Percentiles rank a stretch among this genome's conserved stretches.
Conservation (phyloP, 352 stramenopile genomes). For the Pythium angustatum region DNA sequence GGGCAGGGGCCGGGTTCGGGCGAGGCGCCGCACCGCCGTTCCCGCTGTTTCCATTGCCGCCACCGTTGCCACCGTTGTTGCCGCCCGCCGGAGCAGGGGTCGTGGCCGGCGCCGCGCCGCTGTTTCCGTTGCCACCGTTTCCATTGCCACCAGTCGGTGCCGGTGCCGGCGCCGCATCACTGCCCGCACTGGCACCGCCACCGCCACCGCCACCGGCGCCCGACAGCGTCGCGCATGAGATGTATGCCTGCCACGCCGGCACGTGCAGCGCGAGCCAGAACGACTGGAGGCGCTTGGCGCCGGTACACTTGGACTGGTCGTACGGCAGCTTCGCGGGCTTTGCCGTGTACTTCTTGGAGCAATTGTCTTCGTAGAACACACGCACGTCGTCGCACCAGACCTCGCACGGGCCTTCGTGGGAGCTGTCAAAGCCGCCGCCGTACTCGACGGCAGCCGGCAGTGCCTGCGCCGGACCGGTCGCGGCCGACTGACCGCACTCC, state of each 20-base stretch:
- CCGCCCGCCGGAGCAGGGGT: too few relatives aligned
- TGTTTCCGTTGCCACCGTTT: neutral
- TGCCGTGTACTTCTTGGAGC: constrained; percentile 35
- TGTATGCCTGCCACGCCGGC: constrained; percentile 40
- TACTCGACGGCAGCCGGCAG: constrained; percentile 33
- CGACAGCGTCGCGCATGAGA: constrained; percentile 25
- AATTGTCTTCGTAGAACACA: constrained; percentile 56
- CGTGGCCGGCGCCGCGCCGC: too few relatives aligned
- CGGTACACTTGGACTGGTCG: constrained; percentile 39
- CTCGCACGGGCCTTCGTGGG: constrained; percentile 46
- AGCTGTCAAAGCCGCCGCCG: constrained; percentile 29
- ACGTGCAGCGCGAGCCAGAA: constrained; percentile 44
- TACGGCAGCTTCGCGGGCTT: constrained; percentile 45
- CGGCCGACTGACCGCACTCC: constrained; percentile 25
- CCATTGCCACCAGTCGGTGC: neutral
- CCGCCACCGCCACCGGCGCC: constrained; percentile 3
- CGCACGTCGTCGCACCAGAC: constrained; percentile 49
- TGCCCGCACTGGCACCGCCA: neutral
- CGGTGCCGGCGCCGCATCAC: neutral
- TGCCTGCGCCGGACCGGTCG: neutral
- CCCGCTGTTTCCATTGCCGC: too few relatives aligned
- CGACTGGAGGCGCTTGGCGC: constrained; percentile 37
- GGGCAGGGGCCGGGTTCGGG: too few relatives aligned
- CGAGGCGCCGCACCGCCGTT: too few relatives aligned
- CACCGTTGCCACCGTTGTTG: neutral